phyloP scores from a whole-genome alignment of 805 yeast species.

The Kurtzmaniella fragi region DNA sequence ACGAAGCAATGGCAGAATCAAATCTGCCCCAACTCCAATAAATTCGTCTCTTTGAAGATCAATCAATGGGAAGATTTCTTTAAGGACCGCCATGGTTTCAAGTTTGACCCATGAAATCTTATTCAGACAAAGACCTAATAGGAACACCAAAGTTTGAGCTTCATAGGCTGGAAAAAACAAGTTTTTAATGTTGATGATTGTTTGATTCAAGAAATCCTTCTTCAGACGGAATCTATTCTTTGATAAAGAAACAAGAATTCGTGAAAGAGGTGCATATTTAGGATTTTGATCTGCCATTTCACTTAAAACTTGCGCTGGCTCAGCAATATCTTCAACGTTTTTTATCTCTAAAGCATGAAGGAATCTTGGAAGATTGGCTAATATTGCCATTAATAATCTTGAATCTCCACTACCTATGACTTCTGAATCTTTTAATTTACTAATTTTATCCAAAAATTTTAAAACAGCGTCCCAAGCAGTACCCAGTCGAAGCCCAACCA shows the following conservation, averaged over 20 bases:
- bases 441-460: conserved; percentile 67
- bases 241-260: conserved; percentile 71
- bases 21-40: conserved; percentile 88
- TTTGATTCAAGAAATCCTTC: conserved; percentile 80
- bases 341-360: conserved; percentile 66
- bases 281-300: conserved; percentile 55
- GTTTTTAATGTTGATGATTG: conserved; percentile 62
- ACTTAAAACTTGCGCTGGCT: conserved; percentile 43
- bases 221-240: conserved; percentile 83
- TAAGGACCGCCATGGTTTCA: conserved; percentile 74
- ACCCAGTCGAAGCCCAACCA: conserved; percentile 80
- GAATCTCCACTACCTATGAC: conserved; percentile 70
- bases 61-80: conserved; percentile 68
- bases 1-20: conserved; percentile 84
- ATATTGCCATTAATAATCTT: conserved; percentile 63
- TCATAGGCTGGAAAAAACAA: conserved; percentile 70
- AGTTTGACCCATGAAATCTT: conserved; percentile 70
- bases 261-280: conserved; percentile 50
- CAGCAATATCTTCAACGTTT: conserved; percentile 43
- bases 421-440: conserved; percentile 61
- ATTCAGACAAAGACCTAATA: conserved; percentile 77
- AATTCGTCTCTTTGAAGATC: conserved; percentile 76
- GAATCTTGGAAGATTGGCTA: conserved; percentile 80
- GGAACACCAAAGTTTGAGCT: conserved; percentile 67
- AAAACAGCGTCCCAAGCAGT: conserved; percentile 75